Conservation (phyloP, 176 grass and related monocot species). For the Olyra latifolia region DNA sequence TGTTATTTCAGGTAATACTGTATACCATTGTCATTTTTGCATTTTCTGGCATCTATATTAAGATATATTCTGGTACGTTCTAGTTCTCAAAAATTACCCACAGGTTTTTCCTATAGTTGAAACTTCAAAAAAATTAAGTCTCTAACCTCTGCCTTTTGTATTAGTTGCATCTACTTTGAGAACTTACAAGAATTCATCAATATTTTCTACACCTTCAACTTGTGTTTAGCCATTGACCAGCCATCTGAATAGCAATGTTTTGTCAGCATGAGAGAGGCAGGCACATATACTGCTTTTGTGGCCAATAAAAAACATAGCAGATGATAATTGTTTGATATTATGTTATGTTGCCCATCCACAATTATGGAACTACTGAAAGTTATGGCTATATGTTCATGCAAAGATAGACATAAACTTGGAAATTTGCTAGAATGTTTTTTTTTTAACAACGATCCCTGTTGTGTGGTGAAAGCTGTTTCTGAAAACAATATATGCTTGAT, state of each 20-base stretch:
- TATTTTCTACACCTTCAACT: slow-evolving; percentile 21
- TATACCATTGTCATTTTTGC: not conserved
- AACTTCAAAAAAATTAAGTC: not conserved
- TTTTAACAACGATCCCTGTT: not conserved
- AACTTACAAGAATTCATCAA: slow-evolving; percentile 12
- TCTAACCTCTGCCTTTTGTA: not conserved
- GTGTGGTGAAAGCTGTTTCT: slow-evolving; percentile 6
- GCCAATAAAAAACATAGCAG: not conserved
- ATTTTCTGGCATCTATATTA: slow-evolving; percentile 1
- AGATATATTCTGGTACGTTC: slow-evolving; percentile 15
- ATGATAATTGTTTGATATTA: not conserved
- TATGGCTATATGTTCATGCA: not conserved
- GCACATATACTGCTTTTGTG: not conserved
- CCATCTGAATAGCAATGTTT: slow-evolving; percentile 4
- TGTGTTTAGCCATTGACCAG: not conserved
- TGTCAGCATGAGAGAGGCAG: slow-evolving; percentile 8
- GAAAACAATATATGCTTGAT: slow-evolving; percentile 28
- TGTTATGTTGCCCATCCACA: not conserved
- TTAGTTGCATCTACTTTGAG: not conserved
- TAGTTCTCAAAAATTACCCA: not conserved
- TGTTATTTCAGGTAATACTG: slow-evolving; percentile 77
- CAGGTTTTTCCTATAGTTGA: not conserved
- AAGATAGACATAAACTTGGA: slow-evolving; percentile 12
- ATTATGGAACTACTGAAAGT: not conserved
- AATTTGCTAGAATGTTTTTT: slow-evolving; percentile 19